Percentiles rank a stretch among this genome's conserved stretches.
These are phyloP conservation scores for Hygrophila difformis DNA, from an alignment of 257 asterid genomes.

Conservation along the genomic window DNA sequence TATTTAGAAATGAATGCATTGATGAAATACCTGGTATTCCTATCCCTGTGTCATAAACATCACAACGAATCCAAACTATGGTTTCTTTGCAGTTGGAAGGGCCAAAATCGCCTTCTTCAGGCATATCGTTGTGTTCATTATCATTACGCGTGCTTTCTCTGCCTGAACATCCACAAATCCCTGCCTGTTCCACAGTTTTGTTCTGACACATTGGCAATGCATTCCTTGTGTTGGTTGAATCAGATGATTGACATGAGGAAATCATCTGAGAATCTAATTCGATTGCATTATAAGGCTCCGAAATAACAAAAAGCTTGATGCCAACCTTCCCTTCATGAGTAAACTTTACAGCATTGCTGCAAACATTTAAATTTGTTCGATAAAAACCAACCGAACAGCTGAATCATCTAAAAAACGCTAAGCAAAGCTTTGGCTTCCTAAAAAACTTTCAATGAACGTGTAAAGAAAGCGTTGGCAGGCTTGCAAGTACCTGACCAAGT, in stretches of 20 bases:
- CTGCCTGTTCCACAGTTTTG: slow-evolving; percentile 11
- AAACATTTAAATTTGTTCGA: slow-evolving; percentile 1
- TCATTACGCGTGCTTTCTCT: slow-evolving; percentile 15
- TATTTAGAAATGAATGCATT: too few species aligned
- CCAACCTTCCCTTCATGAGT: slow-evolving; percentile 92
- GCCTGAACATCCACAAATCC: slow-evolving; percentile 4
- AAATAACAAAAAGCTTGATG: slow-evolving; percentile 59
- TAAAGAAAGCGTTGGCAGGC: slow-evolving; percentile 6
- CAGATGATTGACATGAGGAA: slow-evolving; percentile 13
- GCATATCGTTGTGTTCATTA: slow-evolving; percentile 13
- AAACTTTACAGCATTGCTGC: slow-evolving; percentile 84
- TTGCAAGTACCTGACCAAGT: slow-evolving; percentile 64
- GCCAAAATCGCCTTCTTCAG: too few species aligned
- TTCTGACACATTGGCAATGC: slow-evolving; percentile 23
- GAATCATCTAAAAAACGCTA: too few species aligned
- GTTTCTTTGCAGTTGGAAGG: slow-evolving; percentile 29
- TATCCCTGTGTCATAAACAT: slow-evolving; percentile 81
- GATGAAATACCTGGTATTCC: slow-evolving; percentile 77
- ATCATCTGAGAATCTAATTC: slow-evolving; percentile 23
- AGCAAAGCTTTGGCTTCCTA: too few species aligned
- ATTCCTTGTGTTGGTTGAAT: slow-evolving; percentile 14
- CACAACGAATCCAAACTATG: slow-evolving; percentile 76
- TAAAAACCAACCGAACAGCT: too few species aligned
- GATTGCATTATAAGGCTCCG: slow-evolving; percentile 28
- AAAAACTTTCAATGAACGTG: too few species aligned